Evolutionary conservation across 176 grass and related monocot species (phyloP), one percentile per base, ranked within the genome.

Genomic region (sorghum (Sorghum bicolor)): DNA sequence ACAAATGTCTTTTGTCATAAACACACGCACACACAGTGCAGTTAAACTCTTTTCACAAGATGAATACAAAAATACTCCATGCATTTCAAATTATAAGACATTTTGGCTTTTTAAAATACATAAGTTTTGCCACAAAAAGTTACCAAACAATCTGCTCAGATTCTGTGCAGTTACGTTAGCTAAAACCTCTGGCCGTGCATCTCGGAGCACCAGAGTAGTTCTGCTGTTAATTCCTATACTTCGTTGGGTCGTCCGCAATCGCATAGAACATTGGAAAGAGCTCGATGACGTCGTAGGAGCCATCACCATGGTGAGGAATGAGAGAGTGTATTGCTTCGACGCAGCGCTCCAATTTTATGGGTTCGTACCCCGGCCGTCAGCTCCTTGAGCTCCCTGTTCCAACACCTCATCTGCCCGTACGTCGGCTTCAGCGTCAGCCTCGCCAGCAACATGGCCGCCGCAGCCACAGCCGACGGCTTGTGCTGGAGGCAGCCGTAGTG

Each of bases 381-480:
- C 33, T 73, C 74, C 75, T 11, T 8, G 55, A 79, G 34, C 14
- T 83, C 43, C 33, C 1, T 67, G 58, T 66, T 72, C 81, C 67
- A 67, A 1, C 10, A 5, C 45, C 0, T 16, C 36, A 43, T 31
- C 37, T 47, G 8, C 34, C 29, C 26, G 36, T 32, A 67, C 48
- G 28, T 44, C 22, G 71, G 79, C 28, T 47, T 37, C 63, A 47
- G 22, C 22, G 37, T 22, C 32, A 83, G 25, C 67, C 58, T 67
- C 31, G 86, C 81, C 1, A 88, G 57, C 58, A 78, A 84, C 75
- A 88, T 33, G 19, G 81, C 67, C 58, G 81, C 61, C 44, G 86
- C 86, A 1, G 81, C 86, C 33, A 84, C 81, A 12, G 36, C 15
- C 4, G 86, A 84, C 58, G 86, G 86, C 20, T 9, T 37, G 44